Evolutionary conservation across 148 eudicot genomes (phyloP), one percentile per base, ranked within the genome.

Genomic region (Camellia japonica): DNA sequence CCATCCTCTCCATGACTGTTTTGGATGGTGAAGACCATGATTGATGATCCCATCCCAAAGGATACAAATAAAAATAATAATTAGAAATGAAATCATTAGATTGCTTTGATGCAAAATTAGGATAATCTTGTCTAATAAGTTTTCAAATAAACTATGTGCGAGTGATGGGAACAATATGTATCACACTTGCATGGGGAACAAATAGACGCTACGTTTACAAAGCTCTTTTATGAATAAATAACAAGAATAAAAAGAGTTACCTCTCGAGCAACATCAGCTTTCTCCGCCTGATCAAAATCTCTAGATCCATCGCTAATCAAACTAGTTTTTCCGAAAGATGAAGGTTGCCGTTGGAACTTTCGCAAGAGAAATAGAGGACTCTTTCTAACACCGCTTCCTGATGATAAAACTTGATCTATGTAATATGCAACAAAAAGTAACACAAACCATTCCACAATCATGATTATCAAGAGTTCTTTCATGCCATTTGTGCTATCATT

Each of bases 181-280:
- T 52, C 44, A 54, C 47, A 49, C 52, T 49, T 49, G 58, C 13
- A 11, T 7, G 11, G 58, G 58, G 58, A 55, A 12, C 11, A 63
- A 10, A 63, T 43, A 6, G 19, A 43, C 7, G 9, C 18, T 43
- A 42, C 42, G 42, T 20, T 23, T 47, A 44, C 74, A 72, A 72
- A 52, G 19, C 3, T 13, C 61, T 51, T 77, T 10, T 0, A 3
- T 6, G 47, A 41, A 12, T 19, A 19, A 15, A 54, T 8, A 6
- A 16, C 10, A 16, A 56, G 52, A 8, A 52, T 20, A 74, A 75
- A 62, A 68, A 49, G 11, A 15, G 11, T 76, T 83, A 91, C 98
- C 98, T 95, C 98, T 86, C 86, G 96, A 62, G 78, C 82, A 51
- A 95, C 93, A 86, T 95, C 98, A 80, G 84, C 86, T 87, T 95